Evolutionary conservation across 1,284 basidiomycete species (phyloP), one percentile per base, ranked within the genome.

Genomic region (Austroboletus niveus): DNA sequence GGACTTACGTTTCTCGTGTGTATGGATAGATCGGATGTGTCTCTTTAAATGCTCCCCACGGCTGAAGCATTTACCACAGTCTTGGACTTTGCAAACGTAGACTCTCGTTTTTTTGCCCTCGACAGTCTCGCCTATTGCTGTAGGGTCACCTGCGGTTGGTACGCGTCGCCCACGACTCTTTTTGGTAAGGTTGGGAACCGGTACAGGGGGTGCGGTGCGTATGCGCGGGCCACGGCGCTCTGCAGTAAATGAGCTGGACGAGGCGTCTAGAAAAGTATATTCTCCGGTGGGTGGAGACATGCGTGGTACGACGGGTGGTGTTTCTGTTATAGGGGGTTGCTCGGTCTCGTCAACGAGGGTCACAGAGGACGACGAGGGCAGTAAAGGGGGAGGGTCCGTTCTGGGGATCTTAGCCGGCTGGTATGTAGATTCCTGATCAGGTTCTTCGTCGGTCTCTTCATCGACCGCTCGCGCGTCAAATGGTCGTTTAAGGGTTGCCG

Each of bases 1-100:
- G 54, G 30, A 74, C 79, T 70, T 71, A 90, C 88, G 86, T 72
- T 87, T 87, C 61, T 89, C 86, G 62, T 88, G 76, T 1, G 85
- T 87, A 60, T 92, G 89, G 49, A 92, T 84, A 46, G 81, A 84
- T 45, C 82, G 72, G 56, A 90, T 81, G 65, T 92, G 89, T 38
- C 89, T 76, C 69, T 89, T 89, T 52, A 92, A 75, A 66, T 92
- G 89, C 59, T 90, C 87, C 8, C 82, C 81, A 34, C 89, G 79
- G 57, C 77, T 78, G 68, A 92, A 92, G 51, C 80, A 81, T 65
- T 89, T 89, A 27, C 79, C 81, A 63, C 87, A 89, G 1, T 77
- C 81, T 47, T 81, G 75, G 12, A 87, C 85, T 50, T 77, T 77
- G 66, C 87, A 89, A 3, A 81, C 69, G 59, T 87, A 85, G 59